These are phyloP conservation scores for Curvularia verruculosa DNA, from an alignment of 2,329 filamentous ascomycete genomes.

Conservation along the genomic window DNA sequence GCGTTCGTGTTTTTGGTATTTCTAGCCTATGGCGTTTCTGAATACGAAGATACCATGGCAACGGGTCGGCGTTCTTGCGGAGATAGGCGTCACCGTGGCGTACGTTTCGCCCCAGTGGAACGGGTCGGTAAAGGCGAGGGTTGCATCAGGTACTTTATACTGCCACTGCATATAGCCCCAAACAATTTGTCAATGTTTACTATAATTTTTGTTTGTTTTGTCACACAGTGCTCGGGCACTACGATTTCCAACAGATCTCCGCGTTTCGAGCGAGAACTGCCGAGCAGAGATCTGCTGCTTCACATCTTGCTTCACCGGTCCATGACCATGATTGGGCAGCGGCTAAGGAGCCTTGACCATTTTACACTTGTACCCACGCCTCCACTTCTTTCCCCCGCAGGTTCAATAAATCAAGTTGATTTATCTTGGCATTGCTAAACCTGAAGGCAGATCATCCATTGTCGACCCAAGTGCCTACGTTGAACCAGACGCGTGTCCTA, in stretches of 20 bases:
- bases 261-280: not conserved
- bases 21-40: not conserved
- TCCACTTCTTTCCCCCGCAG: not conserved
- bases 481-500: not conserved
- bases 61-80: not conserved
- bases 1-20: not conserved
- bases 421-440: not conserved
- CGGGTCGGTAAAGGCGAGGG: not conserved
- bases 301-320: not conserved
- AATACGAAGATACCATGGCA: slow-evolving; percentile 3
- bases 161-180: not conserved
- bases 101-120: not conserved
- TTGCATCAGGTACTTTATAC: not conserved
- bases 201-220: not conserved
- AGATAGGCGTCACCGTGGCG: not conserved
- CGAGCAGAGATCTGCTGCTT: not conserved
- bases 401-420: not conserved
- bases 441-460: not conserved
- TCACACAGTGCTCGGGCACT: not conserved
- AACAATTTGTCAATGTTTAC: not conserved
- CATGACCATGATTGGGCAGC: not conserved
- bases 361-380: not conserved
- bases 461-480: not conserved
- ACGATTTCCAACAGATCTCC: not conserved
- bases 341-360: not conserved